Evolutionary conservation across 2,329 filamentous ascomycete genomes (phyloP), one percentile per base, ranked within the genome.

Genomic region (Monosporascus sp.): DNA sequence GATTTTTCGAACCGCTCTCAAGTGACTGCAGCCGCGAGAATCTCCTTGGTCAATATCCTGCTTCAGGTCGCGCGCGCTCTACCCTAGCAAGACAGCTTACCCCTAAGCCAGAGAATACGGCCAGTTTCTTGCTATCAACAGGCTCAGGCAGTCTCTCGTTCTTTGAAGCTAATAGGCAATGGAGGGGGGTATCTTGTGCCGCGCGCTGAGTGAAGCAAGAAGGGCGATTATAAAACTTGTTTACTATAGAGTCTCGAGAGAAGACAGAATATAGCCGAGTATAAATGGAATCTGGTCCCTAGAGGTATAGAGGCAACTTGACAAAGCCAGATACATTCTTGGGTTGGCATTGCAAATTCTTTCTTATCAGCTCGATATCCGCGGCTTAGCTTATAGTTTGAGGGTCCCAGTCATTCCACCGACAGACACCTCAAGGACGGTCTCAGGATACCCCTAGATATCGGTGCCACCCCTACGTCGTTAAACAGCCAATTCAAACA

Each of bases 191-290:
- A 57, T 56, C 51, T 51, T 47, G 59, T 67, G 53, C 64, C 65
- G 65, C 64, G 65, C 65, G 65, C 65, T 62, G 63, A 62, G 50
- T 60, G 60, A 67, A 59, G 61, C 58, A 61, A 47, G 38, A 18
- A 38, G 35, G 39, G 24, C 38, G 24, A 46, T 2, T 25, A 25
- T 15, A n/a, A 2, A 46, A 14, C 39, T 43, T 24, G 2, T 43
- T 24, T 27, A 55, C 49, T 27, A 46, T 14, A 38, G 20, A 14
- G 38, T n/a, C 20, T 27, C 20, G 37, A 20, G 31, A 46, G 38
- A 53, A 39, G 44, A 31, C 53, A 22, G 37, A 49, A 53, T 44
- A 53, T 52, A 49, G 17, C 15, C 43, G 17, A 48, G 37, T 15
- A 52, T 22, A 50, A 44, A 43, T 18, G 18, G 20, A 20, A 43